A percentile compares a stretch with the other conserved stretches of the same genome.
These are phyloP conservation scores for Naganishia cerealis DNA, from an alignment of 1,284 basidiomycete genomes.

Conservation along the genomic window DNA sequence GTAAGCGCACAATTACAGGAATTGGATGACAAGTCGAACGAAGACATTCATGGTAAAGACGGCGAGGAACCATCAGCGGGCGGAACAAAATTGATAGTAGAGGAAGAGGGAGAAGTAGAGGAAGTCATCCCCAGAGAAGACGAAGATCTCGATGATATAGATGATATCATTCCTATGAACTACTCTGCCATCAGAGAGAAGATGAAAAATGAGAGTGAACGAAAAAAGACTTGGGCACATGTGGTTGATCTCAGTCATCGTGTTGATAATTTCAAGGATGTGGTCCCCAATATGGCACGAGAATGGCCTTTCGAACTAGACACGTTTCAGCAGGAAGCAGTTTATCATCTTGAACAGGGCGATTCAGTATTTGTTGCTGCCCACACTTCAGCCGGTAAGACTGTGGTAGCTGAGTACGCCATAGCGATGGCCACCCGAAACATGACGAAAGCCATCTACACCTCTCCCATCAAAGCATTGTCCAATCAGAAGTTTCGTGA, in stretches of 20 bases:
- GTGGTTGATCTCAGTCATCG: conserved; percentile 81
- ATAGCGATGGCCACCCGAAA: conserved; percentile 95
- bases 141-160: too few relatives aligned
- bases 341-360: conserved; percentile 97
- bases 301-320: conserved; percentile 83
- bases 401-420: conserved; percentile 98
- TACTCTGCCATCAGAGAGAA: too few relatives aligned
- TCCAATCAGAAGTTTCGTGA: conserved; percentile 99
- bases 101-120: too few relatives aligned
- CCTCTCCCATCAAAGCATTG: conserved; percentile 96
- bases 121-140: too few relatives aligned
- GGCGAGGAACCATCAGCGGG: too few relatives aligned
- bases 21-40: too few relatives aligned
- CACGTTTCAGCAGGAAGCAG: conserved; percentile 94
- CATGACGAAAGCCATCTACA: conserved; percentile 99
- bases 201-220: too few relatives aligned
- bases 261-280: conserved; percentile 26
- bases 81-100: too few relatives aligned
- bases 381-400: conserved; percentile 99
- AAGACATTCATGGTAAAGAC: too few relatives aligned
- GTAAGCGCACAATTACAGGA: too few relatives aligned
- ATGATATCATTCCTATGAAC: too few relatives aligned
- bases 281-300: conserved; percentile 55
- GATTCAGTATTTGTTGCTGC: conserved; percentile 99
- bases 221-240: too few relatives aligned